Conservation (phyloP, 164 flowering plant genomes). For the Brasenia schreberi region DNA sequence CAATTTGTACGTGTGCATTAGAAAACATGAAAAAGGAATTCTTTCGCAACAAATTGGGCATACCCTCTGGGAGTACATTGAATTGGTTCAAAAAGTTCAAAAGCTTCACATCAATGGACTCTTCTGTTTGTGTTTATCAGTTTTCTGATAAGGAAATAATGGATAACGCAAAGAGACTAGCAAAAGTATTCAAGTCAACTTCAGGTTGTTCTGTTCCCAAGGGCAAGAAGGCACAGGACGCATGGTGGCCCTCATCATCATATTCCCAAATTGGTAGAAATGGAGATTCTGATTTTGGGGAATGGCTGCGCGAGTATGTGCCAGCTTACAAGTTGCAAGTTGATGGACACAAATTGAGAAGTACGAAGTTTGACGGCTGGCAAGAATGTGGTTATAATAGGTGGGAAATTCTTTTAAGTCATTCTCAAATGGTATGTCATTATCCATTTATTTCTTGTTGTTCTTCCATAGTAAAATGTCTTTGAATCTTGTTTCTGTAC, state of each 20-base stretch:
- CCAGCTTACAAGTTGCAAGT: constrained; percentile 66
- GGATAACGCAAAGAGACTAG: constrained; percentile 40
- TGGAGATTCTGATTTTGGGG: constrained; percentile 65
- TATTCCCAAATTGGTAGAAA: constrained; percentile 46
- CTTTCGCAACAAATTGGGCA: constrained; percentile 15
- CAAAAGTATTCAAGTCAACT: constrained; percentile 24
- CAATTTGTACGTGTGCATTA: constrained; percentile 48
- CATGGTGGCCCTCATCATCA: constrained; percentile 39
- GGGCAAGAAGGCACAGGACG: constrained; percentile 15
- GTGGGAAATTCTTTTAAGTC: constrained; percentile 85
- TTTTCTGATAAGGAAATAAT: constrained; percentile 49
- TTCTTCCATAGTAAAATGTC: background rate
- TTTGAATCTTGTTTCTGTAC: too few relatives aligned
- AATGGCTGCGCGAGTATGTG: constrained; percentile 58
- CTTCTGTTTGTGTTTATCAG: constrained; percentile 36
- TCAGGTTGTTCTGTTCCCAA: constrained; percentile 16
- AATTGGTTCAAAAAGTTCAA: constrained; percentile 41
- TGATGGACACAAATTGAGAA: constrained; percentile 25
- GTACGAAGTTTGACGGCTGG: constrained; percentile 64
- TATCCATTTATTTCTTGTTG: constrained; percentile 2
- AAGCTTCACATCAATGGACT: constrained; percentile 43
- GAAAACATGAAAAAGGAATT: constrained; percentile 43
- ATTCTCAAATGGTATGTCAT: constrained; percentile 84
- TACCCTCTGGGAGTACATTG: constrained; percentile 19
- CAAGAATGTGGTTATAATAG: constrained; percentile 34